Evolutionary conservation across 2,329 filamentous ascomycete genomes (phyloP).

Genomic region (Sporothrix humicola): DNA sequence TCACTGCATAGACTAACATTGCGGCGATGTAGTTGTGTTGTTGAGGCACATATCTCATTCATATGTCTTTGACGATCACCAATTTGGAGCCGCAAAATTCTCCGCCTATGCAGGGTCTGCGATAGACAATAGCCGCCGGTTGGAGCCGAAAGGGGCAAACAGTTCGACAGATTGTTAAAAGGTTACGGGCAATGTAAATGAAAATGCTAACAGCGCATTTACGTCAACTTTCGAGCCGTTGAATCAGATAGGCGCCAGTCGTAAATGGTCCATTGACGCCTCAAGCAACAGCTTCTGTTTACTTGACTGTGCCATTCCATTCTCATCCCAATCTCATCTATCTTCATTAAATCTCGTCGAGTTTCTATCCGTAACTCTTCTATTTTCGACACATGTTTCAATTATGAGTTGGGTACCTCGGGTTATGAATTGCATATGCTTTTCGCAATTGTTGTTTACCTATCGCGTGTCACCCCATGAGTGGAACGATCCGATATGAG

Average conservation of each 20-base stretch:
- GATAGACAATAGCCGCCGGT: constrained; percentile 9
- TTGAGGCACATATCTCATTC: not conserved
- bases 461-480: not conserved
- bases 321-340: no score
- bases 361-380: no score
- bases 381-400: not conserved
- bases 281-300: no score
- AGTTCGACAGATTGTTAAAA: not conserved
- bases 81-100: not conserved
- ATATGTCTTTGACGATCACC: not conserved
- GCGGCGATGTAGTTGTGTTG: not conserved
- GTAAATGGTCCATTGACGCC: no score
- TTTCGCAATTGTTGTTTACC: not conserved
- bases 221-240: no score
- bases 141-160: not conserved
- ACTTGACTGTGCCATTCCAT: no score
- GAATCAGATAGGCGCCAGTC: no score
- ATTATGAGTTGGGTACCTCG: not conserved
- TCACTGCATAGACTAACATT: not conserved
- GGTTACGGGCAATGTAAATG: not conserved
- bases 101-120: not conserved
- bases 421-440: not conserved
- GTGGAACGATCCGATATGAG: not conserved
- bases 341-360: no score
- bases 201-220: not conserved